Percentiles rank a stretch among this genome's conserved stretches.
phyloP scores from a whole-genome alignment of 495 filamentous ascomycete genomes.

The Hyphodiscus hymeniophilus region DNA sequence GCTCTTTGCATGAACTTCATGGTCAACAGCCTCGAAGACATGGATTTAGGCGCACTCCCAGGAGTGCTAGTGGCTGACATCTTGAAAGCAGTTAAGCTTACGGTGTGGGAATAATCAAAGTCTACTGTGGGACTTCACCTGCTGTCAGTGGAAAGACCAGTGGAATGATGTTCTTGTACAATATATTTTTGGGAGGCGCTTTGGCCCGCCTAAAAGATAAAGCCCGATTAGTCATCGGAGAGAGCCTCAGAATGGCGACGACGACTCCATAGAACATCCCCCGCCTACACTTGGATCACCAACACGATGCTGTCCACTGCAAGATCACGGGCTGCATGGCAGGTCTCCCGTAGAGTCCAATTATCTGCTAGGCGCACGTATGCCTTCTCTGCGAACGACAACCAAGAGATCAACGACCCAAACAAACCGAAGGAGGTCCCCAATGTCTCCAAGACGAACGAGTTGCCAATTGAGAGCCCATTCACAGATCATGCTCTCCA shows the following conservation, averaged over 20 bases:
- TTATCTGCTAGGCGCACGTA: constrained; percentile 32
- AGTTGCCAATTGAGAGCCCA: constrained; percentile 35
- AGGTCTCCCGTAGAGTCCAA: constrained; percentile 15
- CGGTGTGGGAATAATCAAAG: too few relatives aligned
- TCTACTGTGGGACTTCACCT: too few relatives aligned
- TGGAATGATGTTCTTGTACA: too few relatives aligned
- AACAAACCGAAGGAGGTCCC: constrained; percentile 37
- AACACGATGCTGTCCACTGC: constrained; percentile 50
- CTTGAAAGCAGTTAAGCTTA: constrained; percentile 6
- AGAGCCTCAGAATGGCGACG: constrained; percentile 5
- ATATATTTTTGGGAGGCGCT: too few relatives aligned
- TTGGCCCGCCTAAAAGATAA: too few relatives aligned
- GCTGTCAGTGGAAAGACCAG: too few relatives aligned
- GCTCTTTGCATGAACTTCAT: constrained; percentile 99
- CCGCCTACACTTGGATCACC: constrained; percentile 24
- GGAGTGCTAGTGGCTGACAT: constrained; percentile 14
- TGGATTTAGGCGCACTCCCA: constrained; percentile 45
- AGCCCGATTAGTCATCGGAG: neutral
- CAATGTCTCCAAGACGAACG: constrained; percentile 52
- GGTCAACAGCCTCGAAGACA: constrained; percentile 84
- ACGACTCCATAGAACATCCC: constrained; percentile 21
- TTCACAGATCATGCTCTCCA: constrained; percentile 25
- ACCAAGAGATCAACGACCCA: constrained; percentile 33
- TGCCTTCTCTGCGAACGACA: constrained; percentile 38
- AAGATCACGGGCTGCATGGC: constrained; percentile 33